A percentile compares a stretch with the other conserved stretches of the same genome.
Evolutionary conservation across 345 rosid genomes (phyloP).

Genomic region (Brassica nigra): DNA sequence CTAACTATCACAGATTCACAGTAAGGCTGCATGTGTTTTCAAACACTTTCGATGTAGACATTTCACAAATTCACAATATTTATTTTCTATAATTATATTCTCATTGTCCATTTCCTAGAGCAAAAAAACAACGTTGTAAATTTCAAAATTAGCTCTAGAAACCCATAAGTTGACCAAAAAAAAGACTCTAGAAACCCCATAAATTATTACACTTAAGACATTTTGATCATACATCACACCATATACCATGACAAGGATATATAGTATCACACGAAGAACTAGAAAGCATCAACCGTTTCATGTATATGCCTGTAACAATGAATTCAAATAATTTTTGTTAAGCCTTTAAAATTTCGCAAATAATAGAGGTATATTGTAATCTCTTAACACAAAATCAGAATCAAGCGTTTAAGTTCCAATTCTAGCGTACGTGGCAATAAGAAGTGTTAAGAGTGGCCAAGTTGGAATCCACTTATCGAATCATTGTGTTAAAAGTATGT

Average conservation of each 20-base stretch:
- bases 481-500: constrained; percentile 3
- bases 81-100: not conserved
- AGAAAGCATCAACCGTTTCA: not conserved
- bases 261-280: not conserved
- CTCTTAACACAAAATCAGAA: not conserved
- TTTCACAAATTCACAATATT: constrained; percentile 12
- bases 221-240: not conserved
- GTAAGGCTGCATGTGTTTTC: constrained; percentile 44
- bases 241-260: not conserved
- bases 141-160: not conserved
- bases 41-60: constrained; percentile 34
- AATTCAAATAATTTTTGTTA: not conserved
- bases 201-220: not conserved
- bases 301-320: not conserved
- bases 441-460: constrained; percentile 29
- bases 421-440: constrained; percentile 4
- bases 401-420: not conserved
- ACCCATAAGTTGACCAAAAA: not conserved
- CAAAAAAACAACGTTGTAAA: not conserved
- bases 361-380: not conserved
- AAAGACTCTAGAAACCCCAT: not conserved
- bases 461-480: constrained; percentile 35
- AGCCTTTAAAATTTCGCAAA: not conserved
- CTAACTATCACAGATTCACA: constrained; percentile 30
- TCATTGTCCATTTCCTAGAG: constrained; percentile 15